Conservation (phyloP, 768 basidiomycete genomes). For the Kwoniella europaea region DNA sequence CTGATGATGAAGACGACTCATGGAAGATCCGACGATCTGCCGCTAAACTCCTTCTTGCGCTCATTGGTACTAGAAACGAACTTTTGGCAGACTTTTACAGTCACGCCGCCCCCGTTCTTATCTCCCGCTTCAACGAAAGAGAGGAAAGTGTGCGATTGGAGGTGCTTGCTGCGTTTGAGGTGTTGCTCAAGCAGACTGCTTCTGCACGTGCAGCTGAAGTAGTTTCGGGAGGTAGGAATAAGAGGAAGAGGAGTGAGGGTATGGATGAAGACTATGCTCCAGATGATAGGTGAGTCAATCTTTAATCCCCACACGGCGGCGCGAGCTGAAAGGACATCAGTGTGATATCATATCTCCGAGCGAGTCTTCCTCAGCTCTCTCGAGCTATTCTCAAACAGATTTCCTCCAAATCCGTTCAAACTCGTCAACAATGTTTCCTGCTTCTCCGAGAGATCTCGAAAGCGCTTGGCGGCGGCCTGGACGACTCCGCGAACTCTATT, state of each 20-base stretch:
- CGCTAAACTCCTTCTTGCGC: conserved; percentile 81
- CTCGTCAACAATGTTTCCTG: conserved; percentile 83
- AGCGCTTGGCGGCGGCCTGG: conserved; percentile 82
- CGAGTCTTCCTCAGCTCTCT: conserved; percentile 76
- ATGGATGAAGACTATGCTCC: conserved; percentile 61
- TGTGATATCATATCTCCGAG: conserved; percentile 37
- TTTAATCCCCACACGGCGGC: too few relatives aligned
- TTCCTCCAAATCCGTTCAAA: conserved; percentile 76
- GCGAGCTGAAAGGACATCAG: conserved; percentile 22
- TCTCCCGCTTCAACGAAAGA: conserved; percentile 89
- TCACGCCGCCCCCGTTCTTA: conserved; percentile 82
- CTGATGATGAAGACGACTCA: conserved; percentile 96
- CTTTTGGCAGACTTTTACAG: conserved; percentile 78
- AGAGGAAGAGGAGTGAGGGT: conserved; percentile 59
- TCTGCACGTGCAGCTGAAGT: conserved; percentile 63
- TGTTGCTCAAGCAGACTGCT: conserved; percentile 80
- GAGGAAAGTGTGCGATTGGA: conserved; percentile 94
- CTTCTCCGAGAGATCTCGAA: conserved; percentile 75
- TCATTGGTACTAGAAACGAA: conserved; percentile 90
- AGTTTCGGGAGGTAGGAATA: conserved; percentile 56
- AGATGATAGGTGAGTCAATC: conserved; percentile 49
- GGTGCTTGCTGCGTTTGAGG: conserved; percentile 83
- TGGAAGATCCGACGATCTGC: conserved; percentile 96
- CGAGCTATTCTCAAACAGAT: conserved; percentile 85
- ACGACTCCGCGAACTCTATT: conserved; percentile 70